Evolutionary conservation across 805 yeast species (phyloP), one percentile per base, ranked within the genome.

Genomic region (Candida chilensis): DNA sequence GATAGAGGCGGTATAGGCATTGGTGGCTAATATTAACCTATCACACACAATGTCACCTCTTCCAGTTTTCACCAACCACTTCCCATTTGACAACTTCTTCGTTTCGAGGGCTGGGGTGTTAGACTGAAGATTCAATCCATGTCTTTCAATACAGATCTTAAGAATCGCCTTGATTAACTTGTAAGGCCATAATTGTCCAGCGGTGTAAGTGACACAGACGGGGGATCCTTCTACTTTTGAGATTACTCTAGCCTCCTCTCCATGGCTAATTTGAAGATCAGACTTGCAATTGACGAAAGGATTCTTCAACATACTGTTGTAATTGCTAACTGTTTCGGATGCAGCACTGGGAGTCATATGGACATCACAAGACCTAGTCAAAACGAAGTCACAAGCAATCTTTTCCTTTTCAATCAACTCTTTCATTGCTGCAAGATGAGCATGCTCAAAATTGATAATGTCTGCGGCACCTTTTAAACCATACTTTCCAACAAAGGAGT

Each of bases 131-230:
- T 62, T 53, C 21, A 64, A 38, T n/a, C 64, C 66, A n/a, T n/a
- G n/a, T 16, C 44, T 43, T 9, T 38, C 35, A 4, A 64, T 40
- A 16, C 49, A 39, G 13, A 38, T 40, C 36, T 50, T 48, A 29
- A 65, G 38, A 2, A 67, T 30, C 2, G 47, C 42, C 3, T 48
- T 42, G 27, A 62, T 49, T 3, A 67, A 41, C 37, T 57, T 58
- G 41, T 67, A 61, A 3, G 72, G 68, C 56, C 69, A 64, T 29
- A 66, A 42, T 4, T 60, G 56, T 5, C 65, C 63, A 3, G 70
- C 69, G 4, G 67, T 60, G 34, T 50, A 54, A 2, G 54, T 45
- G 17, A 63, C 32, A 14, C 57, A 54, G 11, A 57, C 52, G 10
- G 42, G 37, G 16, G 56, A 45, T 5, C 40, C 36, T 10, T 39